Evolutionary conservation across 164 flowering plant species (phyloP).

Genomic region (Taxillus chinensis): DNA sequence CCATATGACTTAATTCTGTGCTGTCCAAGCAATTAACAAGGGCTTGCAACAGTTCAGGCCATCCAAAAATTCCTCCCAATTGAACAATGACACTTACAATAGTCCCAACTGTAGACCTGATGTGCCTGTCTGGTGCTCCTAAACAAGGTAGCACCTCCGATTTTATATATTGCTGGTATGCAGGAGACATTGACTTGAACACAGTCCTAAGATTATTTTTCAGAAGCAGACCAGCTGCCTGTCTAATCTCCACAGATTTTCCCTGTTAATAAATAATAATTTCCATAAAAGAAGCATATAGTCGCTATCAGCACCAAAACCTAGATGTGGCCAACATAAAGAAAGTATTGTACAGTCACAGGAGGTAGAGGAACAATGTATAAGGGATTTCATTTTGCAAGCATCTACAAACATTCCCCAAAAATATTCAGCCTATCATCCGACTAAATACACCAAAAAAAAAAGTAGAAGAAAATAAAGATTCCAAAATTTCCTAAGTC

Average conservation of each 20-base stretch:
- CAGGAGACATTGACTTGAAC: slow-evolving; percentile 52
- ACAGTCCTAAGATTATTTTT: slow-evolving; percentile 74
- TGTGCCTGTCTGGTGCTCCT: slow-evolving; percentile 83
- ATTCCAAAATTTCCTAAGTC: too few species aligned
- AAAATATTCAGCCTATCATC: too few species aligned
- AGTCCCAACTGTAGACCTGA: slow-evolving; percentile 92
- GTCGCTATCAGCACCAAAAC: slow-evolving; percentile 6
- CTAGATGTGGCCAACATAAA: neutral
- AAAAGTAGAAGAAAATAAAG: too few species aligned
- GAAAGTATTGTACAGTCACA: neutral
- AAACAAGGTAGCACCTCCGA: slow-evolving; percentile 85
- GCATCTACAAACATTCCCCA: too few species aligned
- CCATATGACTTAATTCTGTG: slow-evolving; percentile 78
- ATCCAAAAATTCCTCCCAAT: slow-evolving; percentile 54
- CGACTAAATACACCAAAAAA: too few species aligned
- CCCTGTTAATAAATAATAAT: slow-evolving; percentile 43
- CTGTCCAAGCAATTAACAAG: slow-evolving; percentile 83
- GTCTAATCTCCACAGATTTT: slow-evolving; percentile 74
- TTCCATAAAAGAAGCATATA: neutral
- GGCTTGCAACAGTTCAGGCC: slow-evolving; percentile 92
- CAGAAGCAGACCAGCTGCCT: slow-evolving; percentile 91
- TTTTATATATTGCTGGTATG: slow-evolving; percentile 73
- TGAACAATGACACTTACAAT: slow-evolving; percentile 79
- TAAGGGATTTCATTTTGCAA: too few species aligned
- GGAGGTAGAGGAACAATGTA: neutral